Conservation (phyloP, 225 moss, liverwort and hornwort genomes). For the Asterella californica region DNA sequence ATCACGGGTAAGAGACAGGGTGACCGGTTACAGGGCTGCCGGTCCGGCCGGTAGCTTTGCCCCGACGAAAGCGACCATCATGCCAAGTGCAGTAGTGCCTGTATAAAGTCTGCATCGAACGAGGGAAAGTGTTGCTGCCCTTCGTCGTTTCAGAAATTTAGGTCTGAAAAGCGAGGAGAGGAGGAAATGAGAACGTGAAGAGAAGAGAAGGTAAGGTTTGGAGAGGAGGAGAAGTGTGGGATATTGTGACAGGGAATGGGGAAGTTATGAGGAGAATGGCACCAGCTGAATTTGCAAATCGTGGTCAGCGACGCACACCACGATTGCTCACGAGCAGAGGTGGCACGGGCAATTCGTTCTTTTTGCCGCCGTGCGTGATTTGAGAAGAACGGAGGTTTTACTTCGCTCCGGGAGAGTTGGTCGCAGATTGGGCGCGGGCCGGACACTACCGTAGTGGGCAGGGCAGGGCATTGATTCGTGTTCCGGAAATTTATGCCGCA, state of each 20-base stretch:
- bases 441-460: background rate
- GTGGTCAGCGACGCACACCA: constrained; percentile 5
- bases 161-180: constrained; percentile 11
- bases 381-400: constrained; percentile 3
- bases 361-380: background rate
- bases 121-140: constrained; percentile 12
- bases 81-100: background rate
- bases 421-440: constrained; percentile 11
- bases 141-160: background rate
- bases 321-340: background rate
- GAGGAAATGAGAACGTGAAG: background rate
- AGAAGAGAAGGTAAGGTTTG: background rate
- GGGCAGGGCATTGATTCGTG: background rate
- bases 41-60: constrained; percentile 3
- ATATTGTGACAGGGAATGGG: background rate
- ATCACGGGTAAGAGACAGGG: background rate
- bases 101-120: constrained; percentile 6
- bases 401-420: background rate
- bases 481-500: background rate
- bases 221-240: background rate
- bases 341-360: background rate
- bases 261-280: constrained; percentile 5
- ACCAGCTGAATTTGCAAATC: background rate
- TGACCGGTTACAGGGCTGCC: too few relatives aligned
- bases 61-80: constrained; percentile 4